Conservation (phyloP, 495 filamentous ascomycete species). For the Penicillium psychrofluorescens region DNA sequence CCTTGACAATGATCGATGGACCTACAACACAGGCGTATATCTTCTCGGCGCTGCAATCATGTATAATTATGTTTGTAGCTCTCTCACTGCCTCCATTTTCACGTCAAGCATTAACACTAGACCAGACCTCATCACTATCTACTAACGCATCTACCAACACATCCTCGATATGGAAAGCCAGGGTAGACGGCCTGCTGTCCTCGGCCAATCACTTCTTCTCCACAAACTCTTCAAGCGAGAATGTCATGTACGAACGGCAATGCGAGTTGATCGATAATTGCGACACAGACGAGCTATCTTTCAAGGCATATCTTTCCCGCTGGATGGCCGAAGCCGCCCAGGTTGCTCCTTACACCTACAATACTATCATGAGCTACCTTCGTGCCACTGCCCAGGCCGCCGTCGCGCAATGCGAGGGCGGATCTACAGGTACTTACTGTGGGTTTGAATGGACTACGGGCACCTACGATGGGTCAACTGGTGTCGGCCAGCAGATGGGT, state of each 20-base stretch:
- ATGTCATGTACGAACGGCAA: conserved; percentile 34
- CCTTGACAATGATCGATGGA: conserved; percentile 6
- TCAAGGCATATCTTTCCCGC: conserved; percentile 40
- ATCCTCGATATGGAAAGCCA: conserved; percentile 37
- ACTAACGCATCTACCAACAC: conserved; percentile 34
- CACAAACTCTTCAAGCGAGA: conserved; percentile 22
- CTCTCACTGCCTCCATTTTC: neutral
- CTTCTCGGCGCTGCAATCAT: conserved; percentile 11
- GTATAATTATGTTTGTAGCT: conserved; percentile 14
- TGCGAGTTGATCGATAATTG: conserved; percentile 30
- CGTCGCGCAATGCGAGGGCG: conserved; percentile 27
- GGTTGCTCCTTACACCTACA: conserved; percentile 28
- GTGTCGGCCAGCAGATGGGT: conserved; percentile 61
- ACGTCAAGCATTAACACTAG: neutral
- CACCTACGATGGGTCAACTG: conserved; percentile 24
- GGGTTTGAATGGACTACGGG: conserved; percentile 20
- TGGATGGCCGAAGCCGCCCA: conserved; percentile 33
- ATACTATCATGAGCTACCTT: conserved; percentile 18
- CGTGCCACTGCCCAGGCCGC: conserved; percentile 27
- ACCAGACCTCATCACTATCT: conserved; percentile 5
- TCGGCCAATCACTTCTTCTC: conserved; percentile 50
- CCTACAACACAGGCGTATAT: conserved; percentile 9
- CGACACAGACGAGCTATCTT: conserved; percentile 32
- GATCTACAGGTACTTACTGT: conserved; percentile 11
- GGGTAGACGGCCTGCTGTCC: conserved; percentile 46